Evolutionary conservation across 2,329 filamentous ascomycete species (phyloP), one percentile per base, ranked within the genome.

Genomic region (Aspergillus ustus): DNA sequence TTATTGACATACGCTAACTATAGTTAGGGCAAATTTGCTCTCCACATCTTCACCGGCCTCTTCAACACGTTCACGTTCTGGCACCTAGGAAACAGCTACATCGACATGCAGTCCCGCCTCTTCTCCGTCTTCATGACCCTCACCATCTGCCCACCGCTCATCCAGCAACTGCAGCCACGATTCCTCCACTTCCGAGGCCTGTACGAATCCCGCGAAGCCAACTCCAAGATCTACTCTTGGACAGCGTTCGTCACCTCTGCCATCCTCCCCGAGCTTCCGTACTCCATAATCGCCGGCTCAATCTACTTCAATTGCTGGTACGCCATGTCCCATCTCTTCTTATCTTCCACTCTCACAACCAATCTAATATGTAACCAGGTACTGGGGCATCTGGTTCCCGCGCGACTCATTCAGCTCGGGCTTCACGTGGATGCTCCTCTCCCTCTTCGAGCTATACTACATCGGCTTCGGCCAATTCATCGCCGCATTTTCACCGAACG

Each of bases 171-270:
- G 0, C 89, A 93, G 70, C 91, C 91, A 0, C 85, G 86, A 5
- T 93, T 90, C 72, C 78, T 92, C 55, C 80, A 85, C 61, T 85
- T 87, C 49, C 83, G 90, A 4, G 81, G 85, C 34, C 82, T 94
- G 28, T 95, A 91, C 77, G 80, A 89, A 72, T 86, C 84, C 1
- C 84, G 91, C 5, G 91, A 95, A 73, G 84, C 87, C 52, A 91
- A 86, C n/a, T 86, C 89, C 17, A 92, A 92, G 73, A 92, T 92
- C 28, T 95, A 94, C 76, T 88, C 86, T 1, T 93, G 91, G 90
- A 76, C 85, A 15, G 89, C 90, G 0, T 91, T 90, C 76, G 84
- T 86, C 0, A 87, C 86, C 2, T 88, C 85, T 0, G 83, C 85
- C 1, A 83, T 92, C 5, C 67, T 91, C 0, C 87, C 85, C 17